Base-by-base conservation (phyloP, 768 basidiomycete species). In the Leccinum boreale region DNA sequence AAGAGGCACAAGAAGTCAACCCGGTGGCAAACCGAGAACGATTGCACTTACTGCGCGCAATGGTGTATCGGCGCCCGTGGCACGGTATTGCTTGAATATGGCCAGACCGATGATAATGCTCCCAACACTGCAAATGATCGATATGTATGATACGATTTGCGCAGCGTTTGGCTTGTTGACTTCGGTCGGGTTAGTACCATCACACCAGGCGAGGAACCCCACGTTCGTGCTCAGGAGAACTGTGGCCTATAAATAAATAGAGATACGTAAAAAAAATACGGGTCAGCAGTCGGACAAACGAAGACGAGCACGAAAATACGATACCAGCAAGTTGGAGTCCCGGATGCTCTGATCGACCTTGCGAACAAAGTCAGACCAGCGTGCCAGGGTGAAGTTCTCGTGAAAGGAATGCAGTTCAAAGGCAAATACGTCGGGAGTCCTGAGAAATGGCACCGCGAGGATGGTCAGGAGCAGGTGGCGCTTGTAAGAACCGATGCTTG, bases 21-120 rank as follows among this genome's bases (percentile, higher is more conserved):
- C 11, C 5, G n/a, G 10, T 21, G 23, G 8, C 17, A 24, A 17
- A 14, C 26, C 21, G 50, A 17, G 7, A 11, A 7, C 14, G 9
- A 14, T 51, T 2, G 12, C 6, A 0, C 55, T 60, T 62, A 71
- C 70, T 54, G 72, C 70, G 58, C 62, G 66, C 28, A 68, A 42
- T 24, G 71, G 70, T 1, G 72, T 72, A 49, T 71, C 70, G 3
- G 64, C 72, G 4, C 70, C 67, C 28, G 62, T 72, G 47, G 70
- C 70, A 47, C 70, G 70, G 42, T 71, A 71, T 59, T 73, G 70
- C 46, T 71, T 72, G 11, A 63, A 73, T 39, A 71, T 73, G 46
- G 63, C 53, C 1, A 71, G 68, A 57, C 70, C 70, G 15, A 57
- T 54, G 23, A 69, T 57, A 15, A 71, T 71, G 23, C 70, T 71